Evolutionary conservation across 2,329 filamentous ascomycete species (phyloP), one percentile per base, ranked within the genome.

Genomic region (Cladophialophora exuberans): DNA sequence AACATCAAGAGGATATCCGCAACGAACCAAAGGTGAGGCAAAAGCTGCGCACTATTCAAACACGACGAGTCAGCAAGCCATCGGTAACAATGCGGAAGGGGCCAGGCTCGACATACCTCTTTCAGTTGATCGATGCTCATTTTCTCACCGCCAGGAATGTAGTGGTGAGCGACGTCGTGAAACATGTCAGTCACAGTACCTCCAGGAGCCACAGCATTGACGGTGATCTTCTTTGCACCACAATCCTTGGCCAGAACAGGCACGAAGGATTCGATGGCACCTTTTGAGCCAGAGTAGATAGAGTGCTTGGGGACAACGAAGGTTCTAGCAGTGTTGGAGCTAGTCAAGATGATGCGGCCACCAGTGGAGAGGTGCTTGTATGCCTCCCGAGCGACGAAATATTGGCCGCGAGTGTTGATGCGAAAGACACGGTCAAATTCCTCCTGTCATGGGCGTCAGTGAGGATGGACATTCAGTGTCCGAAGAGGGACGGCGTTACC

Each of bases 121-220:
- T 86, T 75, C 85, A 70, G 68, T 85, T 70, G 0, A 85, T 85
- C 69, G 88, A 89, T 52, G 81, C 86, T 5, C 77, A 73, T 63
- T 73, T 38, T 38, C 13, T 38, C 72, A 46, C 78, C 80, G 54
- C 79, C 79, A 9, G 82, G 82, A n/a, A 81, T 81, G 69, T 85
- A 85, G 66, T 83, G 79, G 82, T 83, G 85, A 18, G 83, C 79
- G 69, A 86, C 86, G 70, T 83, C 79, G 58, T 84, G 79, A 74
- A 86, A 90, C 87, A 90, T 90, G 69, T 90, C 87, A 23, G 79
- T 84, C 79, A 88, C 86, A 74, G 88, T 84, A 39, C 85, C 85
- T 46, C 86, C 86, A 1, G 86, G 86, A 1, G 86, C 86, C 36
- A 88, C 84, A 60, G 84, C 85, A 65, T 89, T 89, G 71, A 87